Evolutionary conservation across 331 rosid genomes (phyloP).

Genomic region (Prunus yedoensis): DNA sequence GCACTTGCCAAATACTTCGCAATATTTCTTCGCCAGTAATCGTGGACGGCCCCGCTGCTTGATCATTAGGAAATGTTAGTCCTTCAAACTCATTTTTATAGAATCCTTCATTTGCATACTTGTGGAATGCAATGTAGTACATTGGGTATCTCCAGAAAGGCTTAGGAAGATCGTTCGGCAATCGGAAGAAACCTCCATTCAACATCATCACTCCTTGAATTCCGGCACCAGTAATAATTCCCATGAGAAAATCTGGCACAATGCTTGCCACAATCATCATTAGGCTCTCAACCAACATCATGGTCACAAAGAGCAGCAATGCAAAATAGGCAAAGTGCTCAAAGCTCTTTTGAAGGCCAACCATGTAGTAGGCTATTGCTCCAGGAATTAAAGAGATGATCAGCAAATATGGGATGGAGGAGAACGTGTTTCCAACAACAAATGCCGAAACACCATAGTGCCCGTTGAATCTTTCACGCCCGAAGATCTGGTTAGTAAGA

Average conservation of each 20-base stretch:
- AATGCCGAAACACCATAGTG: slow-evolving; percentile 35
- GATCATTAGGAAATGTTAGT: slow-evolving; percentile 30
- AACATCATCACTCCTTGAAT: slow-evolving; percentile 48
- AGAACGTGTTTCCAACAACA: slow-evolving; percentile 41
- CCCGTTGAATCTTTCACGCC: slow-evolving; percentile 41
- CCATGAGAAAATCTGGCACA: slow-evolving; percentile 50
- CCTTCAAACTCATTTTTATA: slow-evolving; percentile 49
- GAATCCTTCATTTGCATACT: slow-evolving; percentile 37
- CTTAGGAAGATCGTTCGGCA: slow-evolving; percentile 38
- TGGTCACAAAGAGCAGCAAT: slow-evolving; percentile 29
- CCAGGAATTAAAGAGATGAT: slow-evolving; percentile 39
- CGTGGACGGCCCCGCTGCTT: not conserved
- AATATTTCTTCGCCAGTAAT: slow-evolving; percentile 30
- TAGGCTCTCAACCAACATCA: slow-evolving; percentile 47
- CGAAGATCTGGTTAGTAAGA: slow-evolving; percentile 22
- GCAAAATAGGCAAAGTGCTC: slow-evolving; percentile 34
- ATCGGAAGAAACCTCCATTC: slow-evolving; percentile 42
- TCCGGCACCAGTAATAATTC: slow-evolving; percentile 47
- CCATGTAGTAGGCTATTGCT: slow-evolving; percentile 44
- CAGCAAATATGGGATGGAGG: slow-evolving; percentile 39
- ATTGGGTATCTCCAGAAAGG: slow-evolving; percentile 44
- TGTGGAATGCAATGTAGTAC: slow-evolving; percentile 43
- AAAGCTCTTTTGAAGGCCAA: slow-evolving; percentile 36
- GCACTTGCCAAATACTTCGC: slow-evolving; percentile 33
- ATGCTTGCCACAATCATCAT: slow-evolving; percentile 53